Base-by-base conservation (phyloP, 2,329 filamentous ascomycete genomes). In the Penicillium sp. region DNA sequence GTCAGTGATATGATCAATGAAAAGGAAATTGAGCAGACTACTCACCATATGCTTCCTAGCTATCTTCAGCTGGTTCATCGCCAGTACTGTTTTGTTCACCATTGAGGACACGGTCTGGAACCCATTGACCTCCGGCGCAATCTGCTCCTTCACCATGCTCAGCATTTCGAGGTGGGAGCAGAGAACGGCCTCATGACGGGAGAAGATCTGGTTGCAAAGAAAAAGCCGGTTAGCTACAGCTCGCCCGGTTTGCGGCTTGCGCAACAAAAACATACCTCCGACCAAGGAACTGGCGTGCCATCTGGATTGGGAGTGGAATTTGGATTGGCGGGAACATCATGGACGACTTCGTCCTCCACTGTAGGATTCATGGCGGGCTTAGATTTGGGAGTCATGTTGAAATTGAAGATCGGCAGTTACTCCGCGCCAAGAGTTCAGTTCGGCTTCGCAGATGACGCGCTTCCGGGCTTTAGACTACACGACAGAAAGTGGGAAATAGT, bases 131-230 rank as follows among this genome's bases (percentile, higher is more conserved):
- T 72, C 67, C 10, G 63, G 56, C 5, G 62, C 58, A 10, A 72
- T 61, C 43, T 75, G 71, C 7, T 61, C 59, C 48, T 71, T 69
- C 2, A 78, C 66, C 58, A 71, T 67, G 17, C 71, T 65, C 9
- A 78, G 64, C 62, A 78, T 71, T 46, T 73, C 66, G 2, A 77
- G 56, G 58, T 80, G 78, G 4, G 71, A 74, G 35, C 69, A 66
- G 3, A 80, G 65, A 29, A 77, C 62, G 2, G 63, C 70, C n/a
- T 78, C 73, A 60, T 79, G 77, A 40, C 73, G 75, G 13, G 69
- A 62, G 55, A 76, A 76, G 23, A 78, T 64, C 76, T 78, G 48
- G 6, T 31, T n/a, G 19, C 12, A 53, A 38, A 42, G 9, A 33
- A 10, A 37, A 13, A 25, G 31, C 19, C 13, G 13, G 42, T 57